Percentiles rank a stretch among this genome's conserved stretches.
Evolutionary conservation across 2,329 filamentous ascomycete genomes (phyloP).

Genomic region (Colletotrichum orbiculare): DNA sequence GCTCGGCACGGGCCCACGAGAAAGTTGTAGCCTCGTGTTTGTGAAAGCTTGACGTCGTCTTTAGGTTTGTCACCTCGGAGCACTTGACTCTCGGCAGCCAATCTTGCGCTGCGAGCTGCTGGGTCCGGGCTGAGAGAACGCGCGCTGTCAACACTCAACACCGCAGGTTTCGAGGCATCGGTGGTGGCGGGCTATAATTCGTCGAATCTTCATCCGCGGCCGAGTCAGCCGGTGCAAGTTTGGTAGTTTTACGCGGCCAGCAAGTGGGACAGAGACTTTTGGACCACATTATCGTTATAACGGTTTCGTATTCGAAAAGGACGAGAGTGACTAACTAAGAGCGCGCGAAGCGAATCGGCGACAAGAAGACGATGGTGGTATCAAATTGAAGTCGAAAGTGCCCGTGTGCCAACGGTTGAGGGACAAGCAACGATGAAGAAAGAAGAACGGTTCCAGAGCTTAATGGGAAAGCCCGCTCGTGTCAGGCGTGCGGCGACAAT

Average conservation of each 20-base stretch:
- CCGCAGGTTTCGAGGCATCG: too few species aligned
- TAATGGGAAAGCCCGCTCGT: conserved; percentile 15
- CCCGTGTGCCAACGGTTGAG: conserved; percentile 28
- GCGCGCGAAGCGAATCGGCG: conserved; percentile 22
- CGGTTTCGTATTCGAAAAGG: conserved; percentile 35
- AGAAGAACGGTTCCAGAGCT: conserved; percentile 23
- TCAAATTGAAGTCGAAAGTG: conserved; percentile 34
- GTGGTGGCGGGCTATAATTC: neutral
- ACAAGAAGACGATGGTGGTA: conserved; percentile 33
- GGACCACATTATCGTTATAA: conserved; percentile 1
- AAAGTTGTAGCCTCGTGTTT: too few species aligned
- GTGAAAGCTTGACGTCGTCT: neutral
- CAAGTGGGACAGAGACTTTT: neutral
- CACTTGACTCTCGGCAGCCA: too few species aligned
- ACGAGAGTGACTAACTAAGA: conserved; percentile 22
- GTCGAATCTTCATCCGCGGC: neutral
- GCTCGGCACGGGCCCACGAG: too few species aligned
- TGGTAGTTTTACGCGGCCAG: neutral
- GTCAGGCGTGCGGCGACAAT: neutral
- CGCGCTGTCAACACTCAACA: too few species aligned
- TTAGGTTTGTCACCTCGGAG: neutral
- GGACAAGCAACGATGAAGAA: conserved; percentile 29
- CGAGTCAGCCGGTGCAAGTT: conserved; percentile 1
- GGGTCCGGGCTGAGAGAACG: too few species aligned
- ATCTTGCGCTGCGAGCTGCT: neutral